phyloP scores from a whole-genome alignment of 176 grass and related monocot genomes.

The Carex parvula region DNA sequence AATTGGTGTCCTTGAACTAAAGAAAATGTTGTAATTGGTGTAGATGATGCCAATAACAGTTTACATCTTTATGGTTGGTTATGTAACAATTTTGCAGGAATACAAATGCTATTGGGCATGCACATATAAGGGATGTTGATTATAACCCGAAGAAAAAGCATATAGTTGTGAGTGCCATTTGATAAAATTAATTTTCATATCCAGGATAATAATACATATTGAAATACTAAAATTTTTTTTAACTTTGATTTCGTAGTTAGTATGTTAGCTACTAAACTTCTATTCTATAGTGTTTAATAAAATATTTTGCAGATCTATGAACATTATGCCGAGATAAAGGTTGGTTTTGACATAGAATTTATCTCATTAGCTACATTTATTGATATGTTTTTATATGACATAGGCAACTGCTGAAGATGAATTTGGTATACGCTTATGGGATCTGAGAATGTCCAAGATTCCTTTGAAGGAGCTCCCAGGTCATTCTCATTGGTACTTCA shows the following conservation, averaged over 20 bases:
- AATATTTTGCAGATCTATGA: conserved; percentile 17
- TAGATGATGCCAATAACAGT: conserved; percentile 14
- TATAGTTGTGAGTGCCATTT: conserved; percentile 67
- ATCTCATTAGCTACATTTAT: not conserved
- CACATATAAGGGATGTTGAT: conserved; percentile 80
- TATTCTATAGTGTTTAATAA: conserved; percentile 1
- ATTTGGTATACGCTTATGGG: conserved; percentile 90
- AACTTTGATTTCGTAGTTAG: not conserved
- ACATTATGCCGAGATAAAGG: not conserved
- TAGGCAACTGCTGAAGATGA: conserved; percentile 95
- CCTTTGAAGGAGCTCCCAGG: conserved; percentile 81
- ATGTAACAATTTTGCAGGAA: conserved; percentile 39
- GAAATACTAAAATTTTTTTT: not conserved
- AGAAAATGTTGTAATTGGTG: not conserved
- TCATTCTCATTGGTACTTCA: conserved; percentile 83
- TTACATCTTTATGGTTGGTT: conserved; percentile 30
- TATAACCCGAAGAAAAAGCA: conserved; percentile 93
- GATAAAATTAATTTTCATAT: conserved; percentile 30
- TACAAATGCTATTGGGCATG: conserved; percentile 69
- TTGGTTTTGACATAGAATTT: not conserved
- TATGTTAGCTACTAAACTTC: not conserved
- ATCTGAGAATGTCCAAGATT: conserved; percentile 86
- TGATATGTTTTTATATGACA: conserved; percentile 26
- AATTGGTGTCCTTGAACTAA: not conserved
- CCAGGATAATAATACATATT: not conserved